Evolutionary conservation across 225 moss, liverwort and hornwort species (phyloP), one percentile per base, ranked within the genome.

Genomic region (Polytrichum commune): DNA sequence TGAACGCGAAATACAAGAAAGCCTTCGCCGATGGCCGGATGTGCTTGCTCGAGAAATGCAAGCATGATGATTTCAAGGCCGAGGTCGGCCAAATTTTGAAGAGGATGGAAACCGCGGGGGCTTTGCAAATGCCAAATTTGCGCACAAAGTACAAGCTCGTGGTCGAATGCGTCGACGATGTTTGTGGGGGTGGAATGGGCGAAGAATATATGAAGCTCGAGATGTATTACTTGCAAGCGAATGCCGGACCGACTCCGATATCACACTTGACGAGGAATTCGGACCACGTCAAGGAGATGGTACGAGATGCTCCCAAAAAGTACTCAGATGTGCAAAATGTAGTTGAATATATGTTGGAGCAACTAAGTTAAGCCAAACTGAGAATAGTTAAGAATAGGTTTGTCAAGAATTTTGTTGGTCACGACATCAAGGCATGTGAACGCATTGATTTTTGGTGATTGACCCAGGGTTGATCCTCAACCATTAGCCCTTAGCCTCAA

Each of bases 121-220:
- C 78, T 1, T 22, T 68, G 2, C 78, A 74, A 26, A 4, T 79
- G 65, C 74, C 78, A 3, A 70, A 55, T 5, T 35, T 74, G 25
- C 66, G 55, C 6, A 35, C 54, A 19, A 79, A 69, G 46, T 29
- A 73, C 19, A 64, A 74, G 69, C 74, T 79, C 4, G 78, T 64
- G 3, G 69, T 73, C 1, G 69, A 69, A 7, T 73, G 78, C 1
- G 74, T 69, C 19, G 58, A 79, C 19, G 65, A 79, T 13, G 69
- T 74, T 18, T 74, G 73, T 29, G 73, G 74, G 5, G 60, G 58
- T 5, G 69, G 78, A 16, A 73, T 79, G 69, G 78, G 78, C 0
- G 65, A 74, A 18, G 73, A 79, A 29, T 74, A 79, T 30, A 53
- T 79, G 65, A 70, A 32, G 33, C 57, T 79, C n/a, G 78, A 79